Evolutionary conservation across 202 grass and related monocot species (phyloP), one percentile per base, ranked within the genome.

Genomic region (Setaria italica): DNA sequence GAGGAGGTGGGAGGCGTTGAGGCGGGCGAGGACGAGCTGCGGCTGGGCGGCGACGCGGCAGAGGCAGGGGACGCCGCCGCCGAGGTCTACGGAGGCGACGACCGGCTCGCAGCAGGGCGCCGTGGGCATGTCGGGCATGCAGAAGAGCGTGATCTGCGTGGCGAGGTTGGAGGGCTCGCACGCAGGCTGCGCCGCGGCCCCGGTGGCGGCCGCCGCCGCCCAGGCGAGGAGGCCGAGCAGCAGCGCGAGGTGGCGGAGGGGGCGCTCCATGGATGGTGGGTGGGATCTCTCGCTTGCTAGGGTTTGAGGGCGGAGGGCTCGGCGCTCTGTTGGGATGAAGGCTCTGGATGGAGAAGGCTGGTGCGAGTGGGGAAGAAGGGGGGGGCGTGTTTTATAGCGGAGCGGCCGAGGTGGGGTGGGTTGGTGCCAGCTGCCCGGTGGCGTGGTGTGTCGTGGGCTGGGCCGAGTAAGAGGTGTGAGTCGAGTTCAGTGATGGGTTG

Each of bases 1-100:
- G 63, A 90, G 85, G 89, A 90, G 89, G 70, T 87, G 89, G 47
- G 85, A 56, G 81, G 85, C 89, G 70, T 90, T 90, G 89, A 90
- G 81, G 35, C 89, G 80, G 63, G 81, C 81, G 60, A 90, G 73
- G 76, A 84, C 16, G 76, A 90, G 89, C 85, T 84, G 76, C 37
- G 76, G 76, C 70, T 90, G 54, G 6, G 85, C 76, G 0, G 76
- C 89, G 62, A 90, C 89, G 45, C 89, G 85, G 85, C 89, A 90
- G 70, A 90, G 89, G 89, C 89, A 90, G 80, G 89, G 75, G 2
- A 90, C 62, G 16, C 89, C 89, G 53, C 85, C 89, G 34, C 89
- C 89, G 69, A 90, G 89, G 80, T 90, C 85, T 45, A 90, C 75
- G 80, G 89, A 65, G 53, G 84, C 89, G 34, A 90, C 85, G 43